Percentiles rank a stretch among this genome's conserved stretches.
phyloP scores from a whole-genome alignment of 2,329 filamentous ascomycete genomes.

The Pleoardoris graminearum region DNA sequence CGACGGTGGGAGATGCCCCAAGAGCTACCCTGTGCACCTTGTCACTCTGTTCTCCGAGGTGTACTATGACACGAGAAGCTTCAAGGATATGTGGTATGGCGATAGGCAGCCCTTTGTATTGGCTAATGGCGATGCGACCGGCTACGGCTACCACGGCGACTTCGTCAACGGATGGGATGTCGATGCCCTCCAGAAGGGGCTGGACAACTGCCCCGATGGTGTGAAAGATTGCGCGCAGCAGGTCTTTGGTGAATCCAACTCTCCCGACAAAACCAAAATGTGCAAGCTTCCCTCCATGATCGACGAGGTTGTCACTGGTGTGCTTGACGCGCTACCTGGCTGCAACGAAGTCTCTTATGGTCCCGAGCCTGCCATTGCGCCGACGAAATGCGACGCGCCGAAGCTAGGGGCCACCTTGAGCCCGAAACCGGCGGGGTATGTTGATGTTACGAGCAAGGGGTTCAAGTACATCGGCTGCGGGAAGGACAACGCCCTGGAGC shows the following conservation, averaged over 20 bases:
- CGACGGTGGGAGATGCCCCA: conserved; percentile 58
- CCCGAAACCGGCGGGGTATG: conserved; percentile 45
- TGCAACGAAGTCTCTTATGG: conserved; percentile 56
- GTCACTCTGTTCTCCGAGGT: conserved; percentile 63
- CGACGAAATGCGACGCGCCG: conserved; percentile 16
- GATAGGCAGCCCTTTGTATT: conserved; percentile 60
- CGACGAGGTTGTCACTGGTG: conserved; percentile 51
- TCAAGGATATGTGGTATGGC: conserved; percentile 50
- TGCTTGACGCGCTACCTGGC: conserved; percentile 57
- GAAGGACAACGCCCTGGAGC: conserved; percentile 40
- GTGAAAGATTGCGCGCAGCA: conserved; percentile 46
- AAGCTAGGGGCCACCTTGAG: conserved; percentile 43
- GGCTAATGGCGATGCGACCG: conserved; percentile 69
- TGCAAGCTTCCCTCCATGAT: conserved; percentile 53
- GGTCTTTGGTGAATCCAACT: conserved; percentile 49
- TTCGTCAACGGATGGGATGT: conserved; percentile 74
- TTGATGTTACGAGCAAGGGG: conserved; percentile 54
- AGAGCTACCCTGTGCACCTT: conserved; percentile 57
- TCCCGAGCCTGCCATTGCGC: conserved; percentile 19
- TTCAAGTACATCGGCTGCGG: conserved; percentile 66
- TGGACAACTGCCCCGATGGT: conserved; percentile 64
- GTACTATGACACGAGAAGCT: conserved; percentile 56
- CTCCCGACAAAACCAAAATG: conserved; percentile 38
- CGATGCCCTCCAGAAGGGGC: conserved; percentile 65
- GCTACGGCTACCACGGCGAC: conserved; percentile 71